Conservation (phyloP, 2,329 filamentous ascomycete genomes). For the Thermoascus crustaceus region DNA sequence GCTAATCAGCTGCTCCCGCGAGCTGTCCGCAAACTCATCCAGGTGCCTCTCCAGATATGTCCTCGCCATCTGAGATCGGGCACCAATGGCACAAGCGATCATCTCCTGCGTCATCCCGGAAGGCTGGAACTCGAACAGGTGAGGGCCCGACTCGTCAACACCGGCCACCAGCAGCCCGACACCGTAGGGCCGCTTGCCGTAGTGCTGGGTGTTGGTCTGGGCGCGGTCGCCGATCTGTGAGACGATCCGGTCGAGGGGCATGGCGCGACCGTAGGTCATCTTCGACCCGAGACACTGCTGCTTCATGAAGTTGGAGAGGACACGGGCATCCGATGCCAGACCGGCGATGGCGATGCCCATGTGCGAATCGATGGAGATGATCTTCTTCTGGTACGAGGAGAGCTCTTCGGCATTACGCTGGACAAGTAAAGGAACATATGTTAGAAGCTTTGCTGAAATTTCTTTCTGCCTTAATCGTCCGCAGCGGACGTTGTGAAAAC, state of each 20-base stretch:
- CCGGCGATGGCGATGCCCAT: slow-evolving; percentile 92
- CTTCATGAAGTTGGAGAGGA: slow-evolving; percentile 99
- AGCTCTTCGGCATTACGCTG: slow-evolving; percentile 98
- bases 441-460: no score
- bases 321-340: slow-evolving; percentile 92
- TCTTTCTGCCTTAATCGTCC: no score
- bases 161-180: slow-evolving; percentile 88
- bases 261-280: slow-evolving; percentile 89
- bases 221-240: slow-evolving; percentile 91
- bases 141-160: slow-evolving; percentile 86
- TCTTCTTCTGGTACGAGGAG: slow-evolving; percentile 99
- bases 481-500: no score
- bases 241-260: slow-evolving; percentile 82
- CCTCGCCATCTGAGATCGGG: slow-evolving; percentile 91
- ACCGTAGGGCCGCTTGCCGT: slow-evolving; percentile 92
- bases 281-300: slow-evolving; percentile 94
- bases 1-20: slow-evolving; percentile 76
- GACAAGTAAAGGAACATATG: slow-evolving; percentile 9
- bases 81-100: slow-evolving; percentile 90
- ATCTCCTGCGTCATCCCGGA: slow-evolving; percentile 96
- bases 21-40: slow-evolving; percentile 68
- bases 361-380: slow-evolving; percentile 93
- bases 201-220: slow-evolving; percentile 95
- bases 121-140: slow-evolving; percentile 98
- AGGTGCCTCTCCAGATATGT: slow-evolving; percentile 93